phyloP scores from a whole-genome alignment of 768 basidiomycete species.

The Pulveroboletus sp. region DNA sequence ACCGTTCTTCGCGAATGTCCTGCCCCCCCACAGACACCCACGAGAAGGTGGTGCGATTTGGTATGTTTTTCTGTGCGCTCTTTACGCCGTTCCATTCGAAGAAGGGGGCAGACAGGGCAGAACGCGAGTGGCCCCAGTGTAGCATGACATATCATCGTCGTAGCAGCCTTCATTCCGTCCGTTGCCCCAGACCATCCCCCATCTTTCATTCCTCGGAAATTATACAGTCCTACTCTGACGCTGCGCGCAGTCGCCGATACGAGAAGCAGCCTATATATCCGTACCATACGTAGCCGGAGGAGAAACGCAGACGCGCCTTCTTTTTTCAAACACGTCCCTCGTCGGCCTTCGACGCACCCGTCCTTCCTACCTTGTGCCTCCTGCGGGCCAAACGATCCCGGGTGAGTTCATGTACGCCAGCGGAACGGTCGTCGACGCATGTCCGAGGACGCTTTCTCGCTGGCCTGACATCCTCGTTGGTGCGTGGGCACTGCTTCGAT shows the following conservation, averaged over 20 bases:
- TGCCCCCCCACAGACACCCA: no score
- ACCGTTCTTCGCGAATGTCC: constrained; percentile 17
- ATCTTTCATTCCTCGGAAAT: constrained; percentile 29
- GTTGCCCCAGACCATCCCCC: constrained; percentile 2
- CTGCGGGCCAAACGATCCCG: no score
- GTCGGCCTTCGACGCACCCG: constrained; percentile 14
- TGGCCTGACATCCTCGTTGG: no score
- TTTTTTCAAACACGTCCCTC: constrained; percentile 3
- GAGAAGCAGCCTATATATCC: constrained; percentile 10
- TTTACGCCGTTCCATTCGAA: constrained; percentile 24
- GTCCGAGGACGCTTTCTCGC: no score
- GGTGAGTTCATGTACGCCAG: no score
- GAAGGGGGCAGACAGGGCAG: constrained; percentile 9
- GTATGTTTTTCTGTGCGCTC: constrained; percentile 21
- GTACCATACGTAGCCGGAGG: constrained; percentile 2
- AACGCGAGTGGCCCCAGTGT: constrained; percentile 4
- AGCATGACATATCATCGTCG: constrained; percentile 6
- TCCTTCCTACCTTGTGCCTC: neutral
- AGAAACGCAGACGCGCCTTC: constrained; percentile 1
- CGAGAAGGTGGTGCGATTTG: constrained; percentile 16
- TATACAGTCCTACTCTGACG: constrained; percentile 11
- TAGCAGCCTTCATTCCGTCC: constrained; percentile 14
- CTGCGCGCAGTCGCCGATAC: constrained; percentile 10
- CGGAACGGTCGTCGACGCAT: no score
- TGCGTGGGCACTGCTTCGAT: no score